Evolutionary conservation across 2,329 filamentous ascomycete species (phyloP).

Genomic region (Exophiala spinifera): DNA sequence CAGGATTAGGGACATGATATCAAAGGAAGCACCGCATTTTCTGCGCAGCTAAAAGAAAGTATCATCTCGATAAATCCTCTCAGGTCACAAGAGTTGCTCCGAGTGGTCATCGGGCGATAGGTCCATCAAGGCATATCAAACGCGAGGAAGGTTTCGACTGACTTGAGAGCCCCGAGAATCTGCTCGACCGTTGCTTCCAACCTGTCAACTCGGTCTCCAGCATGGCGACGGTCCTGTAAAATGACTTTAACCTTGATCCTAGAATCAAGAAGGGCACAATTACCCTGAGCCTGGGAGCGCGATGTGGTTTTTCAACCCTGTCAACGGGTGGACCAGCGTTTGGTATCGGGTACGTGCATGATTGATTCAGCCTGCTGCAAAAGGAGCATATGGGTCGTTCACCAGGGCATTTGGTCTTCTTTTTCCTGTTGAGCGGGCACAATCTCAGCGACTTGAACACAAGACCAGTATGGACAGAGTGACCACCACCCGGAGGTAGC

Average conservation of each 20-base stretch:
- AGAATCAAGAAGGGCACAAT: neutral
- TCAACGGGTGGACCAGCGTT: neutral
- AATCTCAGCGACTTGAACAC: constrained; percentile 10
- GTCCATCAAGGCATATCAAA: neutral
- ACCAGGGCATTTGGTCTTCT: constrained; percentile 52
- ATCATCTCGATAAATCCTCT: neutral
- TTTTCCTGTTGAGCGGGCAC: constrained; percentile 38
- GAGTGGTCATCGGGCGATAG: no score
- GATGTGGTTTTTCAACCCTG: constrained; percentile 31
- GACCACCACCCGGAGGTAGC: no score
- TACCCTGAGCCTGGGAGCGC: constrained; percentile 9
- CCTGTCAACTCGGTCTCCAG: constrained; percentile 36
- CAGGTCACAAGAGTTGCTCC: no score
- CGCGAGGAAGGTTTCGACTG: constrained; percentile 5
- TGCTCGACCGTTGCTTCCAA: constrained; percentile 36
- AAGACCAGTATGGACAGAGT: neutral
- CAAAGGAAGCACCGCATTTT: neutral
- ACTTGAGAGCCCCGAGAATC: constrained; percentile 39
- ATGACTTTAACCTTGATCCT: neutral
- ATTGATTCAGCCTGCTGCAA: constrained; percentile 49
- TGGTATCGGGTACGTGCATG: constrained; percentile 43
- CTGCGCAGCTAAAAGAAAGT: neutral
- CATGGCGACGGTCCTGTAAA: neutral
- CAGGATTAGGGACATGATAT: neutral
- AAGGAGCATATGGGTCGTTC: constrained; percentile 51